Conservation (phyloP, 1,284 basidiomycete species). For the Trichosporon asahii region DNA sequence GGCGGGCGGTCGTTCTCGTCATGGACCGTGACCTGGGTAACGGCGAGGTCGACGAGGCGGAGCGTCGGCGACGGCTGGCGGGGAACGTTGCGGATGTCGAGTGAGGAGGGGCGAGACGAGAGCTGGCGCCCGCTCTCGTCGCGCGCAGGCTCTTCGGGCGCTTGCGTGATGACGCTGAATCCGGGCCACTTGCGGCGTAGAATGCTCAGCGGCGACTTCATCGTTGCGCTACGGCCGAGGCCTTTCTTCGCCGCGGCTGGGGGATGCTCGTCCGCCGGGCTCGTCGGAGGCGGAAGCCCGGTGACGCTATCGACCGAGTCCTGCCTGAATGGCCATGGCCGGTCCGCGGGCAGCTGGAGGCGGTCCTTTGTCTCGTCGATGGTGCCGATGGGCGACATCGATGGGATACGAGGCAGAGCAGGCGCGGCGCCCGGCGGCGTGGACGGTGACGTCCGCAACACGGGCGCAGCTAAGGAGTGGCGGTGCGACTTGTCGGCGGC, state of each 20-base stretch:
- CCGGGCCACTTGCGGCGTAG: not conserved
- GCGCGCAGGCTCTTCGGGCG: not conserved
- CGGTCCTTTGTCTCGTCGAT: not conserved
- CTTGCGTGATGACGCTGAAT: not conserved
- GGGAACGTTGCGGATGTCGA: not conserved
- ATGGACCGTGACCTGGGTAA: not conserved
- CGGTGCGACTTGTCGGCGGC: not conserved
- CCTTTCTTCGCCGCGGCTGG: not conserved
- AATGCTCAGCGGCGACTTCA: slow-evolving; percentile 6
- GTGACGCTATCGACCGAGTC: not conserved
- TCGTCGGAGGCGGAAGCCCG: not conserved
- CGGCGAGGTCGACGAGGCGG: not conserved
- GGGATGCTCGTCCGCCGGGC: not conserved
- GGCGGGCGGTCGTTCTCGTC: not conserved
- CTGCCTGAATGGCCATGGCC: not conserved
- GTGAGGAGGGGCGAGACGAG: not conserved
- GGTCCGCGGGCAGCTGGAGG: not conserved
- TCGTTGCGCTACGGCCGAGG: not conserved
- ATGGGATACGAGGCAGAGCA: not conserved
- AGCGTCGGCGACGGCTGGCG: not conserved
- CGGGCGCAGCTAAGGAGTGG: not conserved
- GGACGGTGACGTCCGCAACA: not conserved
- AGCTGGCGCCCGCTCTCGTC: not conserved
- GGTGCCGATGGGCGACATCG: not conserved
- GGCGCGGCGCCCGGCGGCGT: not conserved